Evolutionary conservation across 352 stramenopile genomes (phyloP).

Genomic region (Phytophthora constricta): DNA sequence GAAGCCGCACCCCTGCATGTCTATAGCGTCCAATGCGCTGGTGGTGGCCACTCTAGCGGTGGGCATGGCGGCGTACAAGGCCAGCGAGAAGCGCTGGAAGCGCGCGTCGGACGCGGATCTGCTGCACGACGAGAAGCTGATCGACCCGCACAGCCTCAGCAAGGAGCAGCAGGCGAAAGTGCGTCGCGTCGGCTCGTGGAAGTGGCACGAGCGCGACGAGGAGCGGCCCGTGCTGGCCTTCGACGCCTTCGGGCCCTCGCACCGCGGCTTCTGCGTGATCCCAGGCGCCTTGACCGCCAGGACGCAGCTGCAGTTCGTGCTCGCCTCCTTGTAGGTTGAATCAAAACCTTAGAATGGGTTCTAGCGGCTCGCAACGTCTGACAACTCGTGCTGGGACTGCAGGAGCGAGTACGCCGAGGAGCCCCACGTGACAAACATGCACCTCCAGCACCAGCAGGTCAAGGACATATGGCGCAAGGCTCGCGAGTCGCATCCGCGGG

Average conservation of each 20-base stretch:
- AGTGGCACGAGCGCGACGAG: constrained; percentile 23
- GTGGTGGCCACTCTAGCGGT: constrained; percentile 3
- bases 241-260: constrained; percentile 46
- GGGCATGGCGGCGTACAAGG: constrained; percentile 64
- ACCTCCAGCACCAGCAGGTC: constrained; percentile 62
- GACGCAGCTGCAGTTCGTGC: constrained; percentile 63
- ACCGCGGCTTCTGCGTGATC: constrained; percentile 76
- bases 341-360: neutral
- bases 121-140: constrained; percentile 35
- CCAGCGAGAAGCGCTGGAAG: constrained; percentile 82
- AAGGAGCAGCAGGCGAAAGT: constrained; percentile 40
- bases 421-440: constrained; percentile 84
- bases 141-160: constrained; percentile 50
- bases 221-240: constrained; percentile 59
- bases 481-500: constrained; percentile 31
- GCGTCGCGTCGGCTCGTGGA: constrained; percentile 46
- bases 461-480: constrained; percentile 61
- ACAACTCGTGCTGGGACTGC: constrained; percentile 14
- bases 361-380: constrained; percentile 4
- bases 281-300: constrained; percentile 54
- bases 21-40: constrained; percentile 2
- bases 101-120: constrained; percentile 34
- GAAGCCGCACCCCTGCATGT: no score
- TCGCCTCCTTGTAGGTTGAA: constrained; percentile 60
- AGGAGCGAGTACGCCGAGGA: constrained; percentile 75